Evolutionary conservation across 129 eudicot species (phyloP).

Genomic region (Helianthus tuberosus): DNA sequence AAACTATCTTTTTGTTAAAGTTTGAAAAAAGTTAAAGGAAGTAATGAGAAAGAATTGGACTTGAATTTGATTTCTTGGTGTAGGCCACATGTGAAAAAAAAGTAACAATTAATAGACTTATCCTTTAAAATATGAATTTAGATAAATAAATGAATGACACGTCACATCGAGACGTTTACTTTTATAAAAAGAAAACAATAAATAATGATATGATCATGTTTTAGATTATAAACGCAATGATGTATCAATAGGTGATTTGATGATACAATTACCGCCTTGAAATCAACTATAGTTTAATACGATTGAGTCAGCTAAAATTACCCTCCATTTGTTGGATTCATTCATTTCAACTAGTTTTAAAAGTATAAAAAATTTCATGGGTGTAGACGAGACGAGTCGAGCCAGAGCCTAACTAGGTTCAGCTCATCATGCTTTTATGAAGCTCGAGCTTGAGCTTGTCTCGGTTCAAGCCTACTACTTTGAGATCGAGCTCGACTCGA

Average conservation of each 20-base stretch:
- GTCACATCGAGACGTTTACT: not conserved
- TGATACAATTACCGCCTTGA: not conserved
- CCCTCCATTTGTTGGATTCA: too few relatives aligned
- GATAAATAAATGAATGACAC: not conserved
- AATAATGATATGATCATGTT: not conserved
- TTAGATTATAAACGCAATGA: not conserved
- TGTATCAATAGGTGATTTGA: slow-evolving; percentile 1
- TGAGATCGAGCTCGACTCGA: too few relatives aligned
- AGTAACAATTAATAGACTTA: not conserved
- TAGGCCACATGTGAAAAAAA: slow-evolving; percentile 14
- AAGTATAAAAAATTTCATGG: too few relatives aligned
- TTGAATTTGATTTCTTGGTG: slow-evolving; percentile 14
- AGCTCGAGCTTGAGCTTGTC: too few relatives aligned
- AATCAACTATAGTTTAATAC: not conserved
- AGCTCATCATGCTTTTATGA: too few relatives aligned
- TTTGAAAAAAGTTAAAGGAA: not conserved
- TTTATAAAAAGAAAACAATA: not conserved
- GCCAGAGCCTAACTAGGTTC: too few relatives aligned
- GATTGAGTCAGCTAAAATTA: not conserved
- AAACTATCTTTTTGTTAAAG: not conserved
- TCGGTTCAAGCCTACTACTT: too few relatives aligned
- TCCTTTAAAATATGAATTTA: not conserved
- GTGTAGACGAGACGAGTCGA: too few relatives aligned
- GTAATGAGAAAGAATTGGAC: slow-evolving; percentile 3
- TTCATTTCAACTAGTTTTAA: too few relatives aligned